These are phyloP conservation scores for Aechmea fasciata DNA, from an alignment of 176 grass and related monocot species.

Conservation along the genomic window DNA sequence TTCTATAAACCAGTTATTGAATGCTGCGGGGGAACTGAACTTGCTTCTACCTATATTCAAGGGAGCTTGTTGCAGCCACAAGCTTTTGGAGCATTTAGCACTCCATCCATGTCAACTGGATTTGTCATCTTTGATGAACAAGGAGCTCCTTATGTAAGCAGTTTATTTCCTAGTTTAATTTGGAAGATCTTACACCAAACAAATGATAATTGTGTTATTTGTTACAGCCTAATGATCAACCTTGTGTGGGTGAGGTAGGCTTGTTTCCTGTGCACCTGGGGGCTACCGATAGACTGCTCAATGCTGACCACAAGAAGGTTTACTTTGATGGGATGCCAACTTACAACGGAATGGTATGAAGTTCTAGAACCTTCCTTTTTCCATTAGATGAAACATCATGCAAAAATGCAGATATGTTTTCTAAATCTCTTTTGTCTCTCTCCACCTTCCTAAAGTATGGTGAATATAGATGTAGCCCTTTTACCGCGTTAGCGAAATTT, in stretches of 20 bases:
- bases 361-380: background rate
- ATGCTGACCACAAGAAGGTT: slow-evolving; percentile 77
- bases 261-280: slow-evolving; percentile 79
- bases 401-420: background rate
- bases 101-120: slow-evolving; percentile 64
- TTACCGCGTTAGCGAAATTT: no score
- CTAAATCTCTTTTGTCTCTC: no score
- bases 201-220: slow-evolving; percentile 13
- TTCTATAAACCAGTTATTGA: slow-evolving; percentile 85
- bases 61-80: slow-evolving; percentile 68
- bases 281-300: slow-evolving; percentile 60
- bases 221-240: slow-evolving; percentile 70
- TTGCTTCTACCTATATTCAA: slow-evolving; percentile 77
- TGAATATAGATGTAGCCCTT: no score
- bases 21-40: slow-evolving; percentile 81
- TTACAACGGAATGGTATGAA: slow-evolving; percentile 74
- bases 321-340: slow-evolving; percentile 94
- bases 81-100: slow-evolving; percentile 75
- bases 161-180: slow-evolving; percentile 4
- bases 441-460: no score
- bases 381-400: background rate
- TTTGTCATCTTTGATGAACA: slow-evolving; percentile 85
- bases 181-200: slow-evolving; percentile 1
- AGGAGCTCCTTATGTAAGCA: slow-evolving; percentile 78
- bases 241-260: slow-evolving; percentile 85